Conservation (phyloP, 176 grass and related monocot species). For the Leersia perrieri region DNA sequence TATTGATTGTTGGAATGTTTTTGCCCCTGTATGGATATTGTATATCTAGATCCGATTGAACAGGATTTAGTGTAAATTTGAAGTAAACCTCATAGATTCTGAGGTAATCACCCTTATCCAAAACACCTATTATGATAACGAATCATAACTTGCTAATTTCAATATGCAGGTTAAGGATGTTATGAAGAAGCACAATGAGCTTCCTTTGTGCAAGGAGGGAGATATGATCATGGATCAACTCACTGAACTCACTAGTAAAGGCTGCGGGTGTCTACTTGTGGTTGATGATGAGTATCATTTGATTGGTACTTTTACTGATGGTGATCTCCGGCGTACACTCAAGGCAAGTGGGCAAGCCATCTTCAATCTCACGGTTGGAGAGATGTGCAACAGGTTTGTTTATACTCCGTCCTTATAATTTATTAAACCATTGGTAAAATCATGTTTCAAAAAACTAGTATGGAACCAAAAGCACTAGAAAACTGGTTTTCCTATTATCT, state of each 20-base stretch:
- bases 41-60: neutral
- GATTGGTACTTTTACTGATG: slow-evolving; percentile 88
- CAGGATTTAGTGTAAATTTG: neutral
- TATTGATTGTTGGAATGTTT: neutral
- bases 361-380: slow-evolving; percentile 79
- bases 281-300: slow-evolving; percentile 77
- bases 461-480: neutral
- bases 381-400: slow-evolving; percentile 94
- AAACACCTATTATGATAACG: neutral
- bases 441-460: neutral
- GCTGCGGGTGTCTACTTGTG: slow-evolving; percentile 85
- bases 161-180: slow-evolving; percentile 88
- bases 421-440: neutral
- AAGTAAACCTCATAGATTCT: neutral
- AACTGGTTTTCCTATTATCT: neutral
- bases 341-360: slow-evolving; percentile 70
- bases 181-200: slow-evolving; percentile 93
- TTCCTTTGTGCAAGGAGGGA: slow-evolving; percentile 85
- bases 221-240: slow-evolving; percentile 99
- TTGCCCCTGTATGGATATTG: neutral
- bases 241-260: slow-evolving; percentile 88
- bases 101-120: neutral
- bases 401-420: neutral
- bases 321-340: slow-evolving; percentile 76
- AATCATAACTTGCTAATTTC: neutral